A percentile compares a stretch with the other conserved stretches of the same genome.
These are phyloP conservation scores for Peziza echinospora DNA, from an alignment of 495 filamentous ascomycete species.

Conservation along the genomic window DNA sequence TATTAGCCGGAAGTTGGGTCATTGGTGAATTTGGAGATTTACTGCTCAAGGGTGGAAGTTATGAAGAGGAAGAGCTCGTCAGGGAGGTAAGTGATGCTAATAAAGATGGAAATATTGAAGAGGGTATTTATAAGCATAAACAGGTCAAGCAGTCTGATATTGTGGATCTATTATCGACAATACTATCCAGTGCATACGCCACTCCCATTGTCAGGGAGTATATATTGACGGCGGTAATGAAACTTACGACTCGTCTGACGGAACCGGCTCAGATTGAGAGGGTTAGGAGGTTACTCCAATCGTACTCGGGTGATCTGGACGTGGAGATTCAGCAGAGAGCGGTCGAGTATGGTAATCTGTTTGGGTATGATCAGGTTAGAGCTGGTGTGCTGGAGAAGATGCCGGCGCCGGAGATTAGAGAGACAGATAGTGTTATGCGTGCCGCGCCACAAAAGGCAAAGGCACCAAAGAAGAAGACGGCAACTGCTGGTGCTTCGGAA, in stretches of 20 bases:
- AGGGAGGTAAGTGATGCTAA: conserved; percentile 27
- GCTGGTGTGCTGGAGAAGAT: conserved; percentile 87
- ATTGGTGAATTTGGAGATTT: conserved; percentile 94
- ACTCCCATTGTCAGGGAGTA: conserved; percentile 81
- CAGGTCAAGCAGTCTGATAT: conserved; percentile 68
- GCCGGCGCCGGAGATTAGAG: conserved; percentile 89
- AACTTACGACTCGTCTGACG: conserved; percentile 72
- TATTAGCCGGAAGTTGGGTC: conserved; percentile 85
- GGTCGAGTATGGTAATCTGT: conserved; percentile 86
- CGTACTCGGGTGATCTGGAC: conserved; percentile 61
- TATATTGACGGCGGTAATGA: conserved; percentile 85
- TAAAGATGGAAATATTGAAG: not conserved
- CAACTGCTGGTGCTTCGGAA: conserved; percentile 36
- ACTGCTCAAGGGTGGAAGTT: conserved; percentile 66
- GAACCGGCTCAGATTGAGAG: conserved; percentile 68
- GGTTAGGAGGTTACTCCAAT: conserved; percentile 52
- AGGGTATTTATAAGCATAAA: not conserved
- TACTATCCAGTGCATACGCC: conserved; percentile 81
- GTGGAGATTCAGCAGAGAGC: conserved; percentile 90
- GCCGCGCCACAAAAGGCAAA: conserved; percentile 52
- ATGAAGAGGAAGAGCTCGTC: conserved; percentile 86
- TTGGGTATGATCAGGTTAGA: conserved; percentile 69
- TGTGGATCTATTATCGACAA: conserved; percentile 71
- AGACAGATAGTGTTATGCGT: conserved; percentile 76
- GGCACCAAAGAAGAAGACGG: conserved; percentile 59